Base-by-base conservation (phyloP, 1,284 basidiomycete genomes). In the Takashimella tepidaria region DNA sequence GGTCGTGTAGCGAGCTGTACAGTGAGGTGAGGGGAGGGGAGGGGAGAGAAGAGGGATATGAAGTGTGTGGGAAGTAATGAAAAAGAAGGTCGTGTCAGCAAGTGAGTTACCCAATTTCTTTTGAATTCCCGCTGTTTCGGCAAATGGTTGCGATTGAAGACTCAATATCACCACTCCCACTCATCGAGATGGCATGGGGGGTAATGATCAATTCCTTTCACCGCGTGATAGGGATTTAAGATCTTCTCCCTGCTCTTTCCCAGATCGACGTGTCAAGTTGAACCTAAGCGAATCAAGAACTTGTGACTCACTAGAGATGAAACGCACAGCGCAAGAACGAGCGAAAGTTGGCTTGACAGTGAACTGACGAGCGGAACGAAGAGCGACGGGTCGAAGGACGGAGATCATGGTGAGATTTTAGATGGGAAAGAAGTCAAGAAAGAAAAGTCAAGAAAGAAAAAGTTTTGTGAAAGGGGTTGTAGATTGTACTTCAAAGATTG, bases 1-100 rank as follows among this genome's bases (percentile, higher is more conserved):
- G 55, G 79, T 78, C 2, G 93, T 92, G 79, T 86, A 97, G 64
- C 81, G 82, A 45, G 87, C 91, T 92, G 68, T 27, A 11, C 3
- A 20, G 20, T n/a, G n/a, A n/a, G n/a, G n/a, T n/a, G 44, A 40
- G 13, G 37, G 27, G 26, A 27, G 21, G 27, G 44, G 31, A 24
- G 26, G 47, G 16, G 41, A 11, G 31, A 45, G 41, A 47, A 31
- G 44, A 46, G 11, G 45, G 44, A 25, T 23, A 48, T 45, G 23
- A 20, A 44, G 11, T 24, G 27, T 41, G 22, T 31, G n/a, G 31
- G 27, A 47, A 13, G 6, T 47, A 47, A 27, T 37, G 31, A 26
- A 42, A 41, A 21, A 4, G 22, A 26, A 31, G 25, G 19, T 25
- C 20, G 26, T 13, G 23, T 41, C 40, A 40, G 27, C 48, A 41